Base-by-base conservation (phyloP, 148 eudicot genomes). In the Chenopodium suecicum region DNA sequence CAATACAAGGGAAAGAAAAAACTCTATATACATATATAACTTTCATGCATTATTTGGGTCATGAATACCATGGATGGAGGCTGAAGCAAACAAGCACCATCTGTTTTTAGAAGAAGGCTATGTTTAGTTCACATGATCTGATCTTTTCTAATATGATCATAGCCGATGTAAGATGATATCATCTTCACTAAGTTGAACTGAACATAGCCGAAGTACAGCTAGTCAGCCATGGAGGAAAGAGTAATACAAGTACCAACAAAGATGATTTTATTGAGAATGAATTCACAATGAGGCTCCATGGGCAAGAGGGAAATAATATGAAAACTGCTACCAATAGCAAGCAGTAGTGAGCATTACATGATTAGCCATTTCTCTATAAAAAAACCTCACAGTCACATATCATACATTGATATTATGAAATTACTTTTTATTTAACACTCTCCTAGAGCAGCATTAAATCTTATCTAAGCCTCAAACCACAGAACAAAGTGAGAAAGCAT, bases 401-500 rank as follows among this genome's bases (percentile, higher is more conserved):
- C 1, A 11, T 22, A 1, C 20, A 56, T 1, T 73, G 4, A 31
- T 12, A 71, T 56, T 47, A 80, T 44, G 58, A 62, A 9, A 23
- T 14, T 56, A 23, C 29, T n/a, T 71, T 22, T 22, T 1, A 2
- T 56, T 19, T 56, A 17, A 8, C 2, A 8, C 4, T 22, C 75
- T 20, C 41, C 62, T 13, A 14, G 22, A 14, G 17, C 2, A 3
- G 3, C 12, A 44, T 22, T 27, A 71, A 71, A 20, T 8, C 25
- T 22, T 13, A 4, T 44, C 29, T 20, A 27, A 44, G 29, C 29
- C 17, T 9, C 14, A 3, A 34, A 41, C 23, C 74, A 67, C 70
- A 67, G 27, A 70, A 48, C 63, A 64, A 44, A 63, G 46, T 64
- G 64, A 74, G 44, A 81, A 27, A 74, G n/a, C 73, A 56, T 10